Conservation (phyloP, 208 protist genomes). For the Acanthamoeba culbertsoni region DNA sequence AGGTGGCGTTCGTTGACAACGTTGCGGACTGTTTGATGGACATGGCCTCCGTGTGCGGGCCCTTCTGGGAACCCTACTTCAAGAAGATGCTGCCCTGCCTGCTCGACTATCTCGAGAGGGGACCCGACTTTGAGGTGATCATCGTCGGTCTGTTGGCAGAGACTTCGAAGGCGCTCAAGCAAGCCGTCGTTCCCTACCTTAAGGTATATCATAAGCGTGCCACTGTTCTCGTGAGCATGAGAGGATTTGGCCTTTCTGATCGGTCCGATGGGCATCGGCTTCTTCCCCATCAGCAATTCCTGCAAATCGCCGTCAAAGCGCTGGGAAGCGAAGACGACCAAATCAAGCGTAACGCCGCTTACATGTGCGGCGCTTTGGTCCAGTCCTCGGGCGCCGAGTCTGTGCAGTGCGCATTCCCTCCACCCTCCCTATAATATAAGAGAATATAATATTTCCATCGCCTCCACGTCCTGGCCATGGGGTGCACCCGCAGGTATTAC, state of each 20-base stretch:
- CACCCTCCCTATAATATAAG: neutral
- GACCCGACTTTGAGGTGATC: neutral
- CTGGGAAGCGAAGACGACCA: neutral
- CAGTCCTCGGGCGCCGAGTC: neutral
- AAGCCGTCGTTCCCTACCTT: constrained; percentile 22
- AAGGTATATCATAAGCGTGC: neutral
- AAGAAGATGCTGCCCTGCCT: constrained; percentile 24
- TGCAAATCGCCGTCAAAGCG: constrained; percentile 10
- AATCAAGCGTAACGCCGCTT: constrained; percentile 24
- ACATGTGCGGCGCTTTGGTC: constrained; percentile 16
- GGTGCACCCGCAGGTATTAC: neutral
- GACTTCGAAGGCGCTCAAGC: constrained; percentile 15
- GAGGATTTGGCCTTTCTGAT: too few species aligned
- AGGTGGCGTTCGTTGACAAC: constrained; percentile 24
- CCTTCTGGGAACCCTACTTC: constrained; percentile 12
- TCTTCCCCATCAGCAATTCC: constrained; percentile 32
- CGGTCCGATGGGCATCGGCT: too few species aligned
- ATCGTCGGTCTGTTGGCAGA: constrained; percentile 34
- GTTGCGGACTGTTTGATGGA: neutral
- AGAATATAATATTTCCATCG: too few species aligned
- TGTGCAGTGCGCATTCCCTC: neutral
- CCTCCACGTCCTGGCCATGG: neutral
- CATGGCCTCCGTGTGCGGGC: neutral
- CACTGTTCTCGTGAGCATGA: too few species aligned
- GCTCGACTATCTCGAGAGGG: neutral